These are phyloP conservation scores for Microsporum ferrugineum DNA, from an alignment of 2,329 filamentous ascomycete species.

Conservation along the genomic window DNA sequence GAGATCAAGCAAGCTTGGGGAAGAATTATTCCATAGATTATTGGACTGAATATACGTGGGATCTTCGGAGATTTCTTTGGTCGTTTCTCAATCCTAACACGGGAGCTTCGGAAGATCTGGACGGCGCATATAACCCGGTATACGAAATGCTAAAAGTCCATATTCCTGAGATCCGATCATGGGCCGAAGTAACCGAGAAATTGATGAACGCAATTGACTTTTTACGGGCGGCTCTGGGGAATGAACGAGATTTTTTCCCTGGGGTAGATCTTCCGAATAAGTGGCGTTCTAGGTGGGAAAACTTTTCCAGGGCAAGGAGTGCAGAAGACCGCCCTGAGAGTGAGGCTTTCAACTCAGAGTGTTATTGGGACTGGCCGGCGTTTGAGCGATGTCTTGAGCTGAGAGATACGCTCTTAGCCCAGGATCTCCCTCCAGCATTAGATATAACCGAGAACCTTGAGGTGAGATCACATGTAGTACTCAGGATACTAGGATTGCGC, in stretches of 20 bases:
- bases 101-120: background rate
- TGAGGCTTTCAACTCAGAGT: background rate
- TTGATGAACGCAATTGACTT: background rate
- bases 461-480: background rate
- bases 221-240: background rate
- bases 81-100: background rate
- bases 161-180: background rate
- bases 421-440: background rate
- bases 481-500: background rate
- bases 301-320: background rate
- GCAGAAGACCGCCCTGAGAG: background rate
- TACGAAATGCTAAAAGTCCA: background rate
- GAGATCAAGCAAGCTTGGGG: background rate
- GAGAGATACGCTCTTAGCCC: background rate
- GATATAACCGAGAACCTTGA: background rate
- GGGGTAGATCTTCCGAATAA: background rate
- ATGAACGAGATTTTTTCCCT: background rate
- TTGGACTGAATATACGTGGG: background rate
- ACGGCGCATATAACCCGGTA: background rate
- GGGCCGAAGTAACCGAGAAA: background rate
- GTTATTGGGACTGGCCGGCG: conserved; percentile 2
- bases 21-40: background rate
- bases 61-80: background rate
- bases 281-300: background rate
- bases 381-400: background rate